A percentile compares a stretch with the other conserved stretches of the same genome.
Conservation (phyloP, 2,329 filamentous ascomycete species). For the Verticillium longisporum region DNA sequence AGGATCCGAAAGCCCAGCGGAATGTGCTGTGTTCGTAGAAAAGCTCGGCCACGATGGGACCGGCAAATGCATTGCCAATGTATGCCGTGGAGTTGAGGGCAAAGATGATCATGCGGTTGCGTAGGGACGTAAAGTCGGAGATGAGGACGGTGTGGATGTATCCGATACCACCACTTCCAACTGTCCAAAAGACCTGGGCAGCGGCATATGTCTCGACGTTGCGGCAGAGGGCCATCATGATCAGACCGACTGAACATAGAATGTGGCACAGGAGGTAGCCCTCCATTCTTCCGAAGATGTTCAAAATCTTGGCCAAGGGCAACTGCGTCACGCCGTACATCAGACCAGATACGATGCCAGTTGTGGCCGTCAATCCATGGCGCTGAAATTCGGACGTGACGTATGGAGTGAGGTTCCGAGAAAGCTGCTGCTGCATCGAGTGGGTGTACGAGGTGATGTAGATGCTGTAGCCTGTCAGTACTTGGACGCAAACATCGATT, state of each 20-base stretch:
- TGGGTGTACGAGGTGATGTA: slow-evolving; percentile 32
- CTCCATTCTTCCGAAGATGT: slow-evolving; percentile 41
- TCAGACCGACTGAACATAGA: slow-evolving; percentile 25
- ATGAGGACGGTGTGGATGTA: slow-evolving; percentile 23
- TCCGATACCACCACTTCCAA: slow-evolving; percentile 31
- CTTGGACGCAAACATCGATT: background rate
- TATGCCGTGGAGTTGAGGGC: slow-evolving; percentile 24
- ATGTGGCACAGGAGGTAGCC: slow-evolving; percentile 30
- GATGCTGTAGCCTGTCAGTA: slow-evolving; percentile 17
- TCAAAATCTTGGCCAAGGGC: slow-evolving; percentile 39
- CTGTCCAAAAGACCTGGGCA: slow-evolving; percentile 48
- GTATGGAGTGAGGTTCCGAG: slow-evolving; percentile 51
- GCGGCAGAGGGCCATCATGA: slow-evolving; percentile 51
- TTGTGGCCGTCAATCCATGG: slow-evolving; percentile 59
- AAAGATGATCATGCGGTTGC: slow-evolving; percentile 23
- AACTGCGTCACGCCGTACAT: slow-evolving; percentile 30
- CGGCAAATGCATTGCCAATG: slow-evolving; percentile 27
- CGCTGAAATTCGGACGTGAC: slow-evolving; percentile 58
- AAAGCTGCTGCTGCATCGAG: slow-evolving; percentile 26
- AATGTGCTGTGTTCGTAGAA: slow-evolving; percentile 18
- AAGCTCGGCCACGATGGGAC: slow-evolving; percentile 16
- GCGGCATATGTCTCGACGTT: slow-evolving; percentile 37
- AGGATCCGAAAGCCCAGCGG: slow-evolving; percentile 42
- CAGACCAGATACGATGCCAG: slow-evolving; percentile 51
- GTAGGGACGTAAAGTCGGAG: slow-evolving; percentile 22